Conservation (phyloP, 305 asterid genomes). For the Fraxinus sp. region DNA sequence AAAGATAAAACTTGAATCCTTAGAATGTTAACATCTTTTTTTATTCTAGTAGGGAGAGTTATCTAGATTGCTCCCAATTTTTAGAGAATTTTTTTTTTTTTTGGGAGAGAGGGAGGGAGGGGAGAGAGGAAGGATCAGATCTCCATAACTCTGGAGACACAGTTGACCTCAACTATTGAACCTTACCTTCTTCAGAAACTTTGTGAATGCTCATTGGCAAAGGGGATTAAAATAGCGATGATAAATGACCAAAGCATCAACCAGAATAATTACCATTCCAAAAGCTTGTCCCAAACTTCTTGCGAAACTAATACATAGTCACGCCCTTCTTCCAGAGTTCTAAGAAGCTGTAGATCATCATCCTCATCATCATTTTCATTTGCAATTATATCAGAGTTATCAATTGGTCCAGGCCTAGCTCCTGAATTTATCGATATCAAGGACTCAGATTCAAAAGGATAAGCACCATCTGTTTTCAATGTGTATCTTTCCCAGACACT, state of each 20-base stretch:
- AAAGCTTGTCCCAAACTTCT: conserved; percentile 84
- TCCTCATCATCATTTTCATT: conserved; percentile 40
- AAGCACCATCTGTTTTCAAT: conserved; percentile 49
- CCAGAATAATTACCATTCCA: conserved; percentile 53
- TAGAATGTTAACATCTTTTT: neutral
- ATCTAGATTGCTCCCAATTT: neutral
- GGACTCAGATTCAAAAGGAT: conserved; percentile 42
- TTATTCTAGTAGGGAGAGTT: neutral
- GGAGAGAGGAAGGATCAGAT: neutral
- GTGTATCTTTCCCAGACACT: conserved; percentile 75
- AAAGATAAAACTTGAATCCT: neutral
- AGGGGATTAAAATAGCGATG: neutral
- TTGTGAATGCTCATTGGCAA: neutral
- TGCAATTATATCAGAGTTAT: conserved; percentile 63
- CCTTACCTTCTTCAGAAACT: neutral
- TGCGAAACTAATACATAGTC: conserved; percentile 75
- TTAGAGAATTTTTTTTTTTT: neutral
- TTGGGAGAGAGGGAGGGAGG: neutral
- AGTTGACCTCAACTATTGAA: neutral
- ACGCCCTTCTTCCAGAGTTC: conserved; percentile 60
- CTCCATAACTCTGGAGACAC: neutral
- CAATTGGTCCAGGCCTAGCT: conserved; percentile 78
- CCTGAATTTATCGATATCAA: conserved; percentile 30
- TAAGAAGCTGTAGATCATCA: conserved; percentile 63
- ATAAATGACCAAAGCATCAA: neutral